phyloP scores from a whole-genome alignment of 495 filamentous ascomycete species.

The Aspergillus sclerotiicarbonarius region DNA sequence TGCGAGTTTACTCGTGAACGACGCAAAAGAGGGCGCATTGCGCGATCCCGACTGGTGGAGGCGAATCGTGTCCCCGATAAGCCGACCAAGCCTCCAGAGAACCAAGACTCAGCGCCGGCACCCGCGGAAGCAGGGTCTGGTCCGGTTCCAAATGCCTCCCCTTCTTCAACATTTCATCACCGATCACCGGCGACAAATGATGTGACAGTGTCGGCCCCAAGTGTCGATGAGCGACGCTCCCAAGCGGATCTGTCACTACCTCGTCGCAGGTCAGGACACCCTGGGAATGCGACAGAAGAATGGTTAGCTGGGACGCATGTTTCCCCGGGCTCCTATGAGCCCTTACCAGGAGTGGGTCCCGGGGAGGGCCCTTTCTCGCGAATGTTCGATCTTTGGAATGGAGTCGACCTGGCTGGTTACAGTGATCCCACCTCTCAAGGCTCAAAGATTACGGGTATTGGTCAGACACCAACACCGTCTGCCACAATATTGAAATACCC shows the following conservation, averaged over 20 bases:
- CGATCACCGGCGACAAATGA: constrained; percentile 37
- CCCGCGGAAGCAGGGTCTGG: constrained; percentile 16
- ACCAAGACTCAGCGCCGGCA: neutral
- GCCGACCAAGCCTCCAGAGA: constrained; percentile 3
- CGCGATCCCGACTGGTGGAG: constrained; percentile 29
- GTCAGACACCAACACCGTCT: constrained; percentile 14
- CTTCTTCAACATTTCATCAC: constrained; percentile 26
- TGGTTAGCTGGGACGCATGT: constrained; percentile 42
- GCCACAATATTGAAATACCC: constrained; percentile 66
- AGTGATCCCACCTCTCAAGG: constrained; percentile 18
- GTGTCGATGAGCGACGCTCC: constrained; percentile 33
- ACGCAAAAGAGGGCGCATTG: constrained; percentile 46
- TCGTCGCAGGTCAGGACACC: constrained; percentile 16
- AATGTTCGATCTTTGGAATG: constrained; percentile 40
- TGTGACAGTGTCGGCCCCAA: constrained; percentile 32
- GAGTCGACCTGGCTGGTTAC: constrained; percentile 29
- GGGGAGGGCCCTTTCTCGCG: constrained; percentile 33
- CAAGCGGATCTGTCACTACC: constrained; percentile 20
- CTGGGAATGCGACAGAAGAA: constrained; percentile 36
- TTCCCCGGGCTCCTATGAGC: constrained; percentile 38
- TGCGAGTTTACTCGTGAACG: constrained; percentile 49
- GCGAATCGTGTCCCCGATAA: constrained; percentile 8
- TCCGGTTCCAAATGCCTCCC: constrained; percentile 29
- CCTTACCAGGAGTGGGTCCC: constrained; percentile 26
- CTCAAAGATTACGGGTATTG: constrained; percentile 19